These are phyloP conservation scores for Cordia subcordata DNA, from an alignment of 257 asterid genomes.

Conservation along the genomic window DNA sequence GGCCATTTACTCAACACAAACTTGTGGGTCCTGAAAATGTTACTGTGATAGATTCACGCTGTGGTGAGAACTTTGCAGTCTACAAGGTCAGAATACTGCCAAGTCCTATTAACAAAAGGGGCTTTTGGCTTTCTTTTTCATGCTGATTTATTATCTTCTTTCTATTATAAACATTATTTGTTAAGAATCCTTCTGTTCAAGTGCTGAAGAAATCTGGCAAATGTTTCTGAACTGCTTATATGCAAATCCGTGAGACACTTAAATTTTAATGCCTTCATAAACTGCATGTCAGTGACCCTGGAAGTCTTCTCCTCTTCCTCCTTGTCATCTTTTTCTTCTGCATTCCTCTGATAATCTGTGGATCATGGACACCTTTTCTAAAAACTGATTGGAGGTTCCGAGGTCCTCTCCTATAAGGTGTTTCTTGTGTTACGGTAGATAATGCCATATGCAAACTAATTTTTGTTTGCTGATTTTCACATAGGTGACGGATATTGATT, in stretches of 20 bases:
- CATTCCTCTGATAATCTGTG: too few species aligned
- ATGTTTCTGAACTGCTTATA: too few species aligned
- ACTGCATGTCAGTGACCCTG: too few species aligned
- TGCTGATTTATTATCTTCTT: slow-evolving; percentile 5
- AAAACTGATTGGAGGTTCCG: too few species aligned
- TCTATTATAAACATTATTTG: background rate
- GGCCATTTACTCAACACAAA: slow-evolving; percentile 99
- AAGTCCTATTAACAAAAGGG: background rate
- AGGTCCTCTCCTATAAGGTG: slow-evolving; percentile 4
- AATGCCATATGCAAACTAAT: slow-evolving; percentile 19
- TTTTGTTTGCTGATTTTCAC: slow-evolving; percentile 12
- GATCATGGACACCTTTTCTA: too few species aligned
- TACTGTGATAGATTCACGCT: slow-evolving; percentile 93
- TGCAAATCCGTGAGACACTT: too few species aligned
- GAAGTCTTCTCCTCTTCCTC: too few species aligned
- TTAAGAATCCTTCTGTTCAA: too few species aligned
- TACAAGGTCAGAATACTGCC: slow-evolving; percentile 48
- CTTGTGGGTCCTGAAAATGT: slow-evolving; percentile 73
- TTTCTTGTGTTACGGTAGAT: background rate
- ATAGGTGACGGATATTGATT: slow-evolving; percentile 38
- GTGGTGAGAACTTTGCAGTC: slow-evolving; percentile 91
- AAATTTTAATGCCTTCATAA: too few species aligned
- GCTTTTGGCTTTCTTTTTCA: background rate
- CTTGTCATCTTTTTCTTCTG: too few species aligned
- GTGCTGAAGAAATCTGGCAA: too few species aligned